Evolutionary conservation across 306 rosid species (phyloP).

Genomic region (Senna siamea): DNA sequence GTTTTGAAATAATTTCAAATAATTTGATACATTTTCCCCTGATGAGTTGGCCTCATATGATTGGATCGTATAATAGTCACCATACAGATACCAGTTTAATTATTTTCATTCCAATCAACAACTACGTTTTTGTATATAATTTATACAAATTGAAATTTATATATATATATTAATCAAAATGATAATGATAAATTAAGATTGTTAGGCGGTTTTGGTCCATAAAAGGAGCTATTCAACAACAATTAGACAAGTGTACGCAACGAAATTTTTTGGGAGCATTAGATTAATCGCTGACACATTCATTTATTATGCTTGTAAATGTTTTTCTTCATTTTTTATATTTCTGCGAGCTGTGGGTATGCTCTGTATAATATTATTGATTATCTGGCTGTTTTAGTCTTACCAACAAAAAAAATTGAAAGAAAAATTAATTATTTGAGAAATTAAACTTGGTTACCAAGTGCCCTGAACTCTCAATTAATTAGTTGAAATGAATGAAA

Average conservation of each 20-base stretch:
- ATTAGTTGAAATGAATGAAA: constrained; percentile 3
- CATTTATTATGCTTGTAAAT: background rate
- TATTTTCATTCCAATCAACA: constrained; percentile 16
- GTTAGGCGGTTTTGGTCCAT: constrained; percentile 42
- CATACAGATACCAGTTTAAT: background rate
- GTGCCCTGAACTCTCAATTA: background rate
- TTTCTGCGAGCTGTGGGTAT: background rate
- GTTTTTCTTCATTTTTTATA: background rate
- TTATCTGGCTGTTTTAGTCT: background rate
- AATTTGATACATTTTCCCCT: constrained; percentile 22
- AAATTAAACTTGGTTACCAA: background rate
- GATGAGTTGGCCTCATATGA: constrained; percentile 29
- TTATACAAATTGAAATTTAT: constrained; percentile 21
- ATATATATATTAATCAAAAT: constrained; percentile 30
- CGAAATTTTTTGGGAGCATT: background rate
- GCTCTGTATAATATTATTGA: background rate
- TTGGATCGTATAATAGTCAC: constrained; percentile 11
- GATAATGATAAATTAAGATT: constrained; percentile 34
- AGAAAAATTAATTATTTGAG: background rate
- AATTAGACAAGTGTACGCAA: background rate
- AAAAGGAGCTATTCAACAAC: constrained; percentile 18
- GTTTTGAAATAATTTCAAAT: constrained; percentile 20
- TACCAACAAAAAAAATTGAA: too few species aligned
- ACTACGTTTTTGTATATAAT: constrained; percentile 18
- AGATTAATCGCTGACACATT: background rate